A percentile compares a stretch with the other conserved stretches of the same genome.
Conservation (phyloP, 2,329 filamentous ascomycete genomes). For the Talaromyces funiculosus region DNA sequence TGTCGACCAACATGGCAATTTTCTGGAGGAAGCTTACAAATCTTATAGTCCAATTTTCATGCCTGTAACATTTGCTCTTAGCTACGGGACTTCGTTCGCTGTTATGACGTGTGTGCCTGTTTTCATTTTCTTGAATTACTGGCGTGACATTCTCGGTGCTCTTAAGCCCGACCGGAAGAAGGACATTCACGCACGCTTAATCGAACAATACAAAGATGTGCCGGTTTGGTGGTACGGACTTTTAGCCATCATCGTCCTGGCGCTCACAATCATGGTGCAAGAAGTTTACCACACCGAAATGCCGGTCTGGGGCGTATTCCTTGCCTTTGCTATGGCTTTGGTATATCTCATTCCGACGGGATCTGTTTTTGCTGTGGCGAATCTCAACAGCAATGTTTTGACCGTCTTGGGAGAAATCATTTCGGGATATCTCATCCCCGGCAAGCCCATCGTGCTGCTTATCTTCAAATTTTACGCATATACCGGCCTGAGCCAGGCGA, state of each 20-base stretch:
- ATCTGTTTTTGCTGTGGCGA: constrained; percentile 38
- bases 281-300: constrained; percentile 30
- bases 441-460: constrained; percentile 39
- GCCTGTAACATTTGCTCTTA: constrained; percentile 48
- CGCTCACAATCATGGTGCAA: constrained; percentile 25
- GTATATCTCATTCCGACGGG: constrained; percentile 39
- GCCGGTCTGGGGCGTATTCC: constrained; percentile 36
- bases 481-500: constrained; percentile 48
- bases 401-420: constrained; percentile 40
- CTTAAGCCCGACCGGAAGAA: constrained; percentile 23
- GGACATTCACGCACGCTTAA: constrained; percentile 36
- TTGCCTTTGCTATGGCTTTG: constrained; percentile 34
- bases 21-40: constrained; percentile 55
- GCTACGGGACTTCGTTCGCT: constrained; percentile 56
- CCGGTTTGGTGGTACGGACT: constrained; percentile 37
- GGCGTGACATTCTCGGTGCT: constrained; percentile 19
- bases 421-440: constrained; percentile 37
- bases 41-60: constrained; percentile 58
- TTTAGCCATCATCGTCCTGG: constrained; percentile 33
- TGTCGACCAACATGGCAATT: constrained; percentile 45
- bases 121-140: constrained; percentile 20
- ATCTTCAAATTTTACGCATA: constrained; percentile 54
- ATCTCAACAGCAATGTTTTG: constrained; percentile 36
- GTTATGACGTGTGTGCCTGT: constrained; percentile 48
- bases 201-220: constrained; percentile 29